Percentiles rank a stretch among this genome's conserved stretches.
Evolutionary conservation across 2,329 filamentous ascomycete species (phyloP).

Genomic region (Paecilomyces niveus): DNA sequence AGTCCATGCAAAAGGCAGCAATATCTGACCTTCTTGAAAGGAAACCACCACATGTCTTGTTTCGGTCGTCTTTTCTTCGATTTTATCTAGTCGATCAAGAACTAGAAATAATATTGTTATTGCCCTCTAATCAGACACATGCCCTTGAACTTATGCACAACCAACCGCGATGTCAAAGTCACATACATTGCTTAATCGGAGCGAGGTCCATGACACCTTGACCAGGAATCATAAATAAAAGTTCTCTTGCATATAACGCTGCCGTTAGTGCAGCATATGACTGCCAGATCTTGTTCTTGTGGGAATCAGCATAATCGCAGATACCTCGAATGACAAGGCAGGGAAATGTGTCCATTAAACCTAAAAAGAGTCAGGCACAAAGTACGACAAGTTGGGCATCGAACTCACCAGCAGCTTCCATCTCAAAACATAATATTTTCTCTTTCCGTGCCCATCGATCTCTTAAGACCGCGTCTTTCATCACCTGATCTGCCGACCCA

Average conservation of each 20-base stretch:
- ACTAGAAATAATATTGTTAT: too few species aligned
- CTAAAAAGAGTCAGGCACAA: not conserved
- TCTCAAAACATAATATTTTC: slow-evolving; percentile 4
- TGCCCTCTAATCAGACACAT: too few species aligned
- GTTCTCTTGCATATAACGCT: not conserved
- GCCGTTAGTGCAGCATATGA: not conserved
- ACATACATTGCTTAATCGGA: too few species aligned
- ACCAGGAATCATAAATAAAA: not conserved
- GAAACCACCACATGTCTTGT: too few species aligned
- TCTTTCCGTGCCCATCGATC: slow-evolving; percentile 3
- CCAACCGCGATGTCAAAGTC: too few species aligned
- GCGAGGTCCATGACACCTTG: too few species aligned
- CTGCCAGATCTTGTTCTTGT: not conserved
- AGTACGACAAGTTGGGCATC: too few species aligned
- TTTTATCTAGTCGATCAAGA: too few species aligned
- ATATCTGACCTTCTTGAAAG: too few species aligned
- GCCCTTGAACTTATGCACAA: too few species aligned
- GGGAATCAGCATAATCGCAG: not conserved
- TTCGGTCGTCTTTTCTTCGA: too few species aligned
- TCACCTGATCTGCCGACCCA: slow-evolving; percentile 11
- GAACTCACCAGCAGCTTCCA: not conserved
- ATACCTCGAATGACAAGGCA: not conserved
- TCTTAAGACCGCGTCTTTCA: slow-evolving; percentile 9
- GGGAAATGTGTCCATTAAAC: not conserved
- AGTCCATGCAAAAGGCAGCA: too few species aligned